Evolutionary conservation across 2,329 filamentous ascomycete species (phyloP), one percentile per base, ranked within the genome.

Genomic region (Davidsoniella neocaledoniae): DNA sequence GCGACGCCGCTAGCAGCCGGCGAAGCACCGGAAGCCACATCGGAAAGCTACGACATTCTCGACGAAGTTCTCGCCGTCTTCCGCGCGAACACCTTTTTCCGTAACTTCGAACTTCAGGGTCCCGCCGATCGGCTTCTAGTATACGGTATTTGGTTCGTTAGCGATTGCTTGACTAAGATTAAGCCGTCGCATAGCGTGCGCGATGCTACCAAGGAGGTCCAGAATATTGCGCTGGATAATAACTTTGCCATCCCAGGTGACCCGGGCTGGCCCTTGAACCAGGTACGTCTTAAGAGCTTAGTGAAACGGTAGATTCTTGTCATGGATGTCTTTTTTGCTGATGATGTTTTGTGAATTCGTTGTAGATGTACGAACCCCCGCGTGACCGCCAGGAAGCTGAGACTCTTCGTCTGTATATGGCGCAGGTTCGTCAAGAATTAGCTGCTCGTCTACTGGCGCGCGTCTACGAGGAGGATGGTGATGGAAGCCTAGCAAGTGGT

Each of bases 91-190:
- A 95, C 90, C 54, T 90, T 98, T 68, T 98, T 96, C 75, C 84
- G 91, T 61, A 98, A 96, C 74, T 98, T 98, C 61, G 91, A 96
- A 73, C 94, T 96, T 70, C 90, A 94, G 68, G 91, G 91, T 12
- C 84, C 86, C 23, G 90, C 91, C 52, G 91, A 98, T 68, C 77
- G 91, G 39, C 79, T 96, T 61, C 74, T 98, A 57, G 88, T 96
- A 61, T 98, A 98, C 69, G 90, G 90, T 55, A 98, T 95, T 64
- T 75, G 94, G 62, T 96, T 90, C 67, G 76, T 96, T 60, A 90
- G 82, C 67, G 88, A 96, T 66, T 88, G 86, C 59, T 69, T 98
- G 62, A 72, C 74, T 59, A 93, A 91, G 74, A 87, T 96, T 62
- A 86, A 81, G 68, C 82, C 86, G 10, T 69, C 65, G 42, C 83